phyloP scores from a whole-genome alignment of 352 stramenopile genomes.

The Halophytophthora polymorphica region DNA sequence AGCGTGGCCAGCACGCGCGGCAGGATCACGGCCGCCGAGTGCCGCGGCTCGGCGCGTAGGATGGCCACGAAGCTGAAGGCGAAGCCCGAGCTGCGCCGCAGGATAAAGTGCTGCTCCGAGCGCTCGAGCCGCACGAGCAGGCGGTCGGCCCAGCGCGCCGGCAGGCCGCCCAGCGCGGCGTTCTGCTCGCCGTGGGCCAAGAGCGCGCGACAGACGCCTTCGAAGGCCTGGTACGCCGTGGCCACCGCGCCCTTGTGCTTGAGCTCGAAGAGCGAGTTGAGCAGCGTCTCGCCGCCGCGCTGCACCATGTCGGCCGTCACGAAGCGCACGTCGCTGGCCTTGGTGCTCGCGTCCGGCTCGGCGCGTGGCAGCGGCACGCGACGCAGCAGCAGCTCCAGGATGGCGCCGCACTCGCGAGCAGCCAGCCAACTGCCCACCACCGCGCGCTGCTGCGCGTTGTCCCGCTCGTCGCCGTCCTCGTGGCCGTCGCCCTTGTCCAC shows the following conservation, averaged over 20 bases:
- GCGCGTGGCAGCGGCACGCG: slow-evolving; percentile 42
- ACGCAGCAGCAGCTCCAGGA: slow-evolving; percentile 75
- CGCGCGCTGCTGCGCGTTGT: slow-evolving; percentile 64
- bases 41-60: slow-evolving; percentile 80
- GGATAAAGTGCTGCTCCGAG: slow-evolving; percentile 84
- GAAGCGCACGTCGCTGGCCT: slow-evolving; percentile 15
- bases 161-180: slow-evolving; percentile 43
- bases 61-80: slow-evolving; percentile 88
- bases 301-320: slow-evolving; percentile 54
- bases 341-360: slow-evolving; percentile 7
- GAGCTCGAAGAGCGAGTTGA: slow-evolving; percentile 83
- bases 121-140: slow-evolving; percentile 72
- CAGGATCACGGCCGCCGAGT: slow-evolving; percentile 72
- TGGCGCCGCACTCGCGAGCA: slow-evolving; percentile 75
- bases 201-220: slow-evolving; percentile 82
- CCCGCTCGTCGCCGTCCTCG: slow-evolving; percentile 36
- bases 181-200: slow-evolving; percentile 62
- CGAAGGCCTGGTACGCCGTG: slow-evolving; percentile 80
- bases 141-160: slow-evolving; percentile 69
- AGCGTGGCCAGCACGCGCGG: slow-evolving; percentile 70
- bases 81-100: slow-evolving; percentile 86
- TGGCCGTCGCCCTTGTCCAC: slow-evolving; percentile 37
- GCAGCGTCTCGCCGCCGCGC: slow-evolving; percentile 61
- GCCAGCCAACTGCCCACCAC: slow-evolving; percentile 87
- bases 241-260: slow-evolving; percentile 88